phyloP scores from a whole-genome alignment of 345 rosid species.

The Capsella bursapastoris region DNA sequence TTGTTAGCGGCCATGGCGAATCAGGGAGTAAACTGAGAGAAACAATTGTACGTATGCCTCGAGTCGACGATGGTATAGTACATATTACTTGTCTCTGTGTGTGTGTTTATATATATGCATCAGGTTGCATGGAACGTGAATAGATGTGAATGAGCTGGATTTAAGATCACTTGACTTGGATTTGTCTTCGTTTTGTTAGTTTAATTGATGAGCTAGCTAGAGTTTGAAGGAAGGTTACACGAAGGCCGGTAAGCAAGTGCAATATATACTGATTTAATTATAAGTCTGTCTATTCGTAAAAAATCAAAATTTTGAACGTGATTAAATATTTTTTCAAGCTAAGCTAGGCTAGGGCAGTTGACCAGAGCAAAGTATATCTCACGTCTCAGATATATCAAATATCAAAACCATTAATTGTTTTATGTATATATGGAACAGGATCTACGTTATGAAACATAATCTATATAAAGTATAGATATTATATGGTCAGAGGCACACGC shows the following conservation, averaged over 20 bases:
- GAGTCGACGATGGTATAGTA: conserved; percentile 1
- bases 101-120: conserved; percentile 11
- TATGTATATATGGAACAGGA: conserved; percentile 6
- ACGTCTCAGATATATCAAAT: background rate
- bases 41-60: background rate
- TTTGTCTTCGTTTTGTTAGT: conserved; percentile 2
- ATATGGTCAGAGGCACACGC: conserved; percentile 13
- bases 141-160: conserved; percentile 41
- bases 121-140: conserved; percentile 37
- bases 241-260: conserved; percentile 27
- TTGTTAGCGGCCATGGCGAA: conserved; percentile 32
- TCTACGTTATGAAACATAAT: conserved; percentile 27
- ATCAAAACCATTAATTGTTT: background rate
- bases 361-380: conserved; percentile 17
- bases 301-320: conserved; percentile 27
- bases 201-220: conserved; percentile 23
- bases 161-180: conserved; percentile 31
- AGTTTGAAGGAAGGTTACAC: conserved; percentile 34
- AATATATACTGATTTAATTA: background rate
- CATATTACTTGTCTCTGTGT: background rate
- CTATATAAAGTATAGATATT: background rate
- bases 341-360: conserved; percentile 21
- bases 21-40: background rate
- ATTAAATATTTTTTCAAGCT: conserved; percentile 1
- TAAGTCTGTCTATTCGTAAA: background rate